Evolutionary conservation across 1,139 yeast species (phyloP).

Genomic region (Lodderomyces oxycetoniae): DNA sequence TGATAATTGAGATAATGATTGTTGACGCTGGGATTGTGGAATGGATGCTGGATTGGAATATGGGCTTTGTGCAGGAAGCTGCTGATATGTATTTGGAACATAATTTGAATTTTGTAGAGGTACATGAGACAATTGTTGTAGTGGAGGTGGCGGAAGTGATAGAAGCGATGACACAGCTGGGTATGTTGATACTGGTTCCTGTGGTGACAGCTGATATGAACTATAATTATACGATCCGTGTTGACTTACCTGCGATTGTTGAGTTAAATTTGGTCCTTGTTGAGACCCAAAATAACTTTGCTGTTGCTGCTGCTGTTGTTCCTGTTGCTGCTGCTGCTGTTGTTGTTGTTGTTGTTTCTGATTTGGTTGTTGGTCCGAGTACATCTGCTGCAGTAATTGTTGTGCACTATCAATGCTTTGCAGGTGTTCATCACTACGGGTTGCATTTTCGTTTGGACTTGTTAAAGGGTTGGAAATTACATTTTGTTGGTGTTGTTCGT

Average conservation of each 20-base stretch:
- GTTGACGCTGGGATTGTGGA: conserved; percentile 10
- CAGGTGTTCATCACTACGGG: no score
- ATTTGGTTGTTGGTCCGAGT: conserved; percentile 5
- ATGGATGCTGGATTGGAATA: conserved; percentile 4
- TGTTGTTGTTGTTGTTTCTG: conserved; percentile 11
- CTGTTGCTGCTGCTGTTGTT: conserved; percentile 10
- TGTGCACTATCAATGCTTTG: no score
- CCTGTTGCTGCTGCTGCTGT: conserved; percentile 13
- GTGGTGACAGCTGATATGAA: no score
- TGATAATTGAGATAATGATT: conserved; percentile 8
- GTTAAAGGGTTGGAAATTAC: no score
- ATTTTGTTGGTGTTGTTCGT: conserved; percentile 6
- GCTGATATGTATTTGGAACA: conserved; percentile 6
- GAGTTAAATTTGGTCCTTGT: no score
- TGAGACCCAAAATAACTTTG: conserved; percentile 8
- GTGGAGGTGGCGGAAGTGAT: conserved; percentile 5
- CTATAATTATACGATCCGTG: no score
- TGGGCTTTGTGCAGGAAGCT: conserved; percentile 8
- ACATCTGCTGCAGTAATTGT: no score
- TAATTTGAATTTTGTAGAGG: conserved; percentile 9
- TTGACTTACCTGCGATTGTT: no score
- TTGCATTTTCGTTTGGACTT: no score
- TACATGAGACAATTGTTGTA: conserved; percentile 9
- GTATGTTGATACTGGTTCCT: no score
- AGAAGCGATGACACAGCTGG: conserved; percentile 8